These are phyloP conservation scores for Aureobasidium musti DNA, from an alignment of 2,329 filamentous ascomycete genomes.

Conservation along the genomic window DNA sequence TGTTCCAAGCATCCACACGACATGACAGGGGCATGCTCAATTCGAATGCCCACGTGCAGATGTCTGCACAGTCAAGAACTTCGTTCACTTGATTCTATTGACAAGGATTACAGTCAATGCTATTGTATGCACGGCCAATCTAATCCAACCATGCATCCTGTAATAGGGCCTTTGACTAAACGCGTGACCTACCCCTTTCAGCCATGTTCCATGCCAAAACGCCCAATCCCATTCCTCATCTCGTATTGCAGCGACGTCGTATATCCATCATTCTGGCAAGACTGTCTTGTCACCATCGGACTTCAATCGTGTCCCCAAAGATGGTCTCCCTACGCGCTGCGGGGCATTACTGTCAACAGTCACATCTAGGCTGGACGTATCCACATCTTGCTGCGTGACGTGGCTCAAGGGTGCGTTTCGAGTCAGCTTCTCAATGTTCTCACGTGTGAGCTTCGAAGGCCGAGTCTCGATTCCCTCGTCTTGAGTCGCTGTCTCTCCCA, in stretches of 20 bases:
- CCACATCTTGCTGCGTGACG: slow-evolving; percentile 16
- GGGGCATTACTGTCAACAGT: slow-evolving; percentile 14
- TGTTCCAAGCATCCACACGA: neutral
- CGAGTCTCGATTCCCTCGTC: slow-evolving; percentile 17
- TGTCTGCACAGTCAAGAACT: slow-evolving; percentile 1
- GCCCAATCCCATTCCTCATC: slow-evolving; percentile 1
- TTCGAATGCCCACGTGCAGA: neutral
- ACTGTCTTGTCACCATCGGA: slow-evolving; percentile 27
- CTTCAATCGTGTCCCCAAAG: slow-evolving; percentile 11
- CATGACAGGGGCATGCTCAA: neutral
- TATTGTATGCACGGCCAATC: slow-evolving; percentile 12
- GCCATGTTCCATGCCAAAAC: slow-evolving; percentile 22
- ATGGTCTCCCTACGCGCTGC: slow-evolving; percentile 1
- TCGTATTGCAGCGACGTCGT: neutral
- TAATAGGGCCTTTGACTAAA: neutral
- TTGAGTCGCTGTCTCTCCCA: slow-evolving; percentile 15
- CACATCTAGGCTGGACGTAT: slow-evolving; percentile 28
- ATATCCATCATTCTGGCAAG: slow-evolving; percentile 10
- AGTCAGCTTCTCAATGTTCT: slow-evolving; percentile 41
- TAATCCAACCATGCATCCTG: slow-evolving; percentile 7
- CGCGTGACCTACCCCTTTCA: slow-evolving; percentile 12
- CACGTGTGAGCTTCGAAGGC: slow-evolving; percentile 35
- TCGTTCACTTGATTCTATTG: neutral
- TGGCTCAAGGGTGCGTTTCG: slow-evolving; percentile 13
- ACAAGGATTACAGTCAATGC: slow-evolving; percentile 9